Evolutionary conservation across 805 yeast genomes (phyloP).

Genomic region (Metschnikowia peoriensis): DNA sequence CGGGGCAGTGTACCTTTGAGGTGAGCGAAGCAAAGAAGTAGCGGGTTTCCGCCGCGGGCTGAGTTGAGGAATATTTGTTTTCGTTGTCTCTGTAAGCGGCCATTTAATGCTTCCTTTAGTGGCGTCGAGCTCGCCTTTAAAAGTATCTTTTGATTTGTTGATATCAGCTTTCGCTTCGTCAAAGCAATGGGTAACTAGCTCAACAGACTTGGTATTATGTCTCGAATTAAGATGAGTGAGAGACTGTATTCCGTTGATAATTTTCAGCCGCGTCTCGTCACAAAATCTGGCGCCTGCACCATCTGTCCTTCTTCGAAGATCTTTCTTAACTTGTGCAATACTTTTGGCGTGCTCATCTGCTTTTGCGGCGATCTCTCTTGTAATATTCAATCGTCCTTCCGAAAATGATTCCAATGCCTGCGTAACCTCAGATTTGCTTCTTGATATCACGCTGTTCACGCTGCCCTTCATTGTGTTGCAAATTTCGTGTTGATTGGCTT

Average conservation of each 20-base stretch:
- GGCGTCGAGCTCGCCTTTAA: slow-evolving; percentile 1
- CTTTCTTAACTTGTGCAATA: not conserved
- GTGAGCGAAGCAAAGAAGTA: not conserved
- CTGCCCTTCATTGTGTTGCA: not conserved
- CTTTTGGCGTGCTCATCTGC: not conserved
- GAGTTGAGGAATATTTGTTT: not conserved
- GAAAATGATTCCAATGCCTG: not conserved
- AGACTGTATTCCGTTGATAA: not conserved
- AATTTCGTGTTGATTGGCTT: not conserved
- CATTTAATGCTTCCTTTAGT: not conserved
- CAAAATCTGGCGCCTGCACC: slow-evolving; percentile 6
- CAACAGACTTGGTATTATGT: not conserved
- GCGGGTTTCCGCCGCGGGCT: slow-evolving; percentile 1
- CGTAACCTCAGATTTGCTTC: not conserved
- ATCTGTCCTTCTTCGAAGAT: not conserved
- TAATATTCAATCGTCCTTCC: not conserved
- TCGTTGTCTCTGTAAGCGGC: slow-evolving; percentile 1
- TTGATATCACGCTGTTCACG: not conserved
- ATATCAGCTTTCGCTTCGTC: not conserved
- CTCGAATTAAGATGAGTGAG: not conserved
- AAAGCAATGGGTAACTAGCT: not conserved
- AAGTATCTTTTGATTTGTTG: not conserved
- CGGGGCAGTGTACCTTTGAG: not conserved
- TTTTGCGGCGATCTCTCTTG: not conserved
- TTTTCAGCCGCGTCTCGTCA: not conserved